A percentile compares a stretch with the other conserved stretches of the same genome.
Conservation (phyloP, 2,329 filamentous ascomycete genomes). For the Penicillium crustosum region DNA sequence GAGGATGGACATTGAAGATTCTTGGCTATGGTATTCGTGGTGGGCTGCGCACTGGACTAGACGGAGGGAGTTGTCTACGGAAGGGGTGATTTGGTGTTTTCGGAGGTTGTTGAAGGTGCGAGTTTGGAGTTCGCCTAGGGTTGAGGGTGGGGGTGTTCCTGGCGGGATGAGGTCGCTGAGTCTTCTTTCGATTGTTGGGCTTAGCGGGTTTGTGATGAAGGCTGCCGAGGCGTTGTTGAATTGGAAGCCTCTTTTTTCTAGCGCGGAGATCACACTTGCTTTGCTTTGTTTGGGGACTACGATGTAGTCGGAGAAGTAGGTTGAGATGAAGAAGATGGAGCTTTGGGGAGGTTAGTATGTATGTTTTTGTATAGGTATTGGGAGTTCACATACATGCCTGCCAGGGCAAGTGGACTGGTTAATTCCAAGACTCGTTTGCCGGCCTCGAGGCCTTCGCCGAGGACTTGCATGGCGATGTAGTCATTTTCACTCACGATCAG, state of each 20-base stretch:
- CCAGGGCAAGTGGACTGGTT: constrained; percentile 84
- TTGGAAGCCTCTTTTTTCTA: constrained; percentile 78
- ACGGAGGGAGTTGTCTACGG: constrained; percentile 65
- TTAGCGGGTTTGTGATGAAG: constrained; percentile 59
- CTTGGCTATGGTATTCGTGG: constrained; percentile 43
- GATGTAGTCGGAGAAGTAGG: constrained; percentile 97
- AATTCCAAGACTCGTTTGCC: constrained; percentile 88
- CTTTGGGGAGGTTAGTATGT: constrained; percentile 37
- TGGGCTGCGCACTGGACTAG: constrained; percentile 80
- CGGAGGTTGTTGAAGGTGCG: constrained; percentile 84
- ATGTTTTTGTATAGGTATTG: not conserved
- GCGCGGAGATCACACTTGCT: constrained; percentile 70
- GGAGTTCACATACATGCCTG: constrained; percentile 65
- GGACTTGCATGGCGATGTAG: constrained; percentile 86
- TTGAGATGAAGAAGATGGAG: constrained; percentile 97
- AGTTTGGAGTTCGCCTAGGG: constrained; percentile 73
- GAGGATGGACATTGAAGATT: constrained; percentile 41
- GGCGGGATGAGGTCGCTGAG: constrained; percentile 44
- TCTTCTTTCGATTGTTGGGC: constrained; percentile 30
- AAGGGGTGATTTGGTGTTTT: constrained; percentile 71
- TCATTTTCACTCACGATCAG: constrained; percentile 78
- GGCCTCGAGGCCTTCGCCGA: constrained; percentile 85
- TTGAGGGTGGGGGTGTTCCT: constrained; percentile 73
- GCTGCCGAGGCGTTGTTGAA: constrained; percentile 71
- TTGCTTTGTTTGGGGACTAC: constrained; percentile 77